phyloP scores from a whole-genome alignment of 1,284 basidiomycete species.

The Wallemia mellicola region DNA sequence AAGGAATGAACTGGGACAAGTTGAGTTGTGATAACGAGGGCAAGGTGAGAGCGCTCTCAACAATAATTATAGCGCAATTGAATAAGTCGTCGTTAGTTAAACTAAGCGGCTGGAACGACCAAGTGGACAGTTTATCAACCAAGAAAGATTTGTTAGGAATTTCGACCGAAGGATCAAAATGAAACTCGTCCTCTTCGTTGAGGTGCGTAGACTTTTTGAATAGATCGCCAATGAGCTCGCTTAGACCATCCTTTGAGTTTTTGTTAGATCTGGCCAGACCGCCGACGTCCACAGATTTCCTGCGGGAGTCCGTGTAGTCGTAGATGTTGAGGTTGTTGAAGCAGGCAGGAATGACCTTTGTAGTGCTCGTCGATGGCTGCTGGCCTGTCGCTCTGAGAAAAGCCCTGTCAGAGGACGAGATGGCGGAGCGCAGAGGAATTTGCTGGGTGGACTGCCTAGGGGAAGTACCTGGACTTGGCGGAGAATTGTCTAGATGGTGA shows the following conservation, averaged over 20 bases:
- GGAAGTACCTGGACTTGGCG: neutral
- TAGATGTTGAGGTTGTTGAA: neutral
- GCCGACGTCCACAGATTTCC: neutral
- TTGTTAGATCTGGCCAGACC: neutral
- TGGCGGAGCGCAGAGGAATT: neutral
- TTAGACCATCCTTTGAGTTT: neutral
- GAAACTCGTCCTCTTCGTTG: neutral
- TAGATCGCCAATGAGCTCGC: neutral
- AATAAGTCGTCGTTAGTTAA: slow-evolving; percentile 47
- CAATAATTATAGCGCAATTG: slow-evolving; percentile 48
- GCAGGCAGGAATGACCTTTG: neutral
- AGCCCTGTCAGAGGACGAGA: neutral
- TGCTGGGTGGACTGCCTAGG: neutral
- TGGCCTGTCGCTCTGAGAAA: neutral
- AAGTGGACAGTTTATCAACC: slow-evolving; percentile 35
- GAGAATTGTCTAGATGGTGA: neutral
- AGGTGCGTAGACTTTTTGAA: neutral
- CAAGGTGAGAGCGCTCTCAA: slow-evolving; percentile 20
- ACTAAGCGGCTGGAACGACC: slow-evolving; percentile 63
- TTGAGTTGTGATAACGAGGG: slow-evolving; percentile 39
- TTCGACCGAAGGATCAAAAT: neutral
- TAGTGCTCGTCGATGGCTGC: neutral
- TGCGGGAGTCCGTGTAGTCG: neutral
- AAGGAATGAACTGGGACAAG: slow-evolving; percentile 34
- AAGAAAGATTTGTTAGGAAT: slow-evolving; percentile 11